Evolutionary conservation across 768 basidiomycete genomes (phyloP), one percentile per base, ranked within the genome.

Genomic region (Sporobolomyces phaffii): DNA sequence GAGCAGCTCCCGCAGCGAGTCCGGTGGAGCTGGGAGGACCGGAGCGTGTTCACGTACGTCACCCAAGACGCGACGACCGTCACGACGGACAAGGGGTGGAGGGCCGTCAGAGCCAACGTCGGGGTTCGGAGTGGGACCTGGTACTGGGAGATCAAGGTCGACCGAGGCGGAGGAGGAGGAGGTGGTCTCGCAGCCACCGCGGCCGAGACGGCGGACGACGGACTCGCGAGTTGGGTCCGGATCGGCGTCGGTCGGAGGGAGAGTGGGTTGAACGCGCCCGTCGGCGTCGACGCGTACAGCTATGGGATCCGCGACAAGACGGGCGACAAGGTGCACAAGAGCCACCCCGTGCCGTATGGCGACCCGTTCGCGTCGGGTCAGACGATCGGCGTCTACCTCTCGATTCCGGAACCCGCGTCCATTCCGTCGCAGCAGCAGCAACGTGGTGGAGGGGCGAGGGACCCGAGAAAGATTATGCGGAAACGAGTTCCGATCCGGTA

Each of bases 401-500:
- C 84, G 43, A 84, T 98, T 10, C 94, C 96, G 5, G 81, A 83
- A 0, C 41, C 5, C 10, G 36, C 22, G 28, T 8, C 34, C 11
- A 24, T 45, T 24, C n/a, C 54, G 5, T 18, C 13, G 14, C 15
- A 26, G 22, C 40, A 45, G 24, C 40, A 6, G n/a, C n/a, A n/a
- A n/a, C n/a, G n/a, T n/a, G n/a, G n/a, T n/a, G n/a, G n/a, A n/a
- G n/a, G n/a, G n/a, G n/a, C 15, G 5, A 79, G 85, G 70, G 89
- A 96, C 76, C 88, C 93, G 14, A 87, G 88, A 7, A 86, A 87
- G 70, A 78, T 96, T 68, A 85, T 86, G 70, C 85, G 96, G 60
- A 89, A 91, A 75, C 89, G 96, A 61, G 89, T 94, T 66, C 85
- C 93, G 5, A 93, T 99, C 75, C 88, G 89, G 65, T 89, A 91